Conservation (phyloP, 2,329 filamentous ascomycete species). For the Pleurostoma richardsiae region DNA sequence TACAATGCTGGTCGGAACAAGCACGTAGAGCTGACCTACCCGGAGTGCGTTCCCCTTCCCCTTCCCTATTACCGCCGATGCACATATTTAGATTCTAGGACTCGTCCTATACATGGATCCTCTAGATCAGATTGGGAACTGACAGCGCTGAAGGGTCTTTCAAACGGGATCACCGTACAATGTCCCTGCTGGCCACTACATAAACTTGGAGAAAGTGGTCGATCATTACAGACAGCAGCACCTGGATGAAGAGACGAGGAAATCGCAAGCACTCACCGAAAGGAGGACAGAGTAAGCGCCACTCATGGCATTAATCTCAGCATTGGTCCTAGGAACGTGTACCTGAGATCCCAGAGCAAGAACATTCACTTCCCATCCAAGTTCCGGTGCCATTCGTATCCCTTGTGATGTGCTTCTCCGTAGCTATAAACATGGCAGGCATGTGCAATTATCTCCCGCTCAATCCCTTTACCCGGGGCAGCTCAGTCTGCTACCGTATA, state of each 20-base stretch:
- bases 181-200: conserved; percentile 48
- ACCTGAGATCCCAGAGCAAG: too few species aligned
- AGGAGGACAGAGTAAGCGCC: conserved; percentile 23
- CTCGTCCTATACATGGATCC: not conserved
- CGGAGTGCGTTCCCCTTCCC: conserved; percentile 44
- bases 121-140: not conserved
- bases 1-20: conserved; percentile 36
- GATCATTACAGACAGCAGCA: conserved; percentile 54
- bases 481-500: too few species aligned
- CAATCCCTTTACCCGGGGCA: too few species aligned
- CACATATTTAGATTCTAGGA: not conserved
- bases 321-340: too few species aligned
- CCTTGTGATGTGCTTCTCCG: too few species aligned
- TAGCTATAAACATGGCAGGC: too few species aligned
- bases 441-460: too few species aligned
- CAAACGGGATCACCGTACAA: conserved; percentile 45
- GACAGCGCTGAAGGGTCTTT: conserved; percentile 36
- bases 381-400: too few species aligned
- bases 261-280: conserved; percentile 40
- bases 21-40: conserved; percentile 48
- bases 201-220: conserved; percentile 50
- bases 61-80: too few species aligned
- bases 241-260: conserved; percentile 49
- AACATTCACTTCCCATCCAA: too few species aligned
- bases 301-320: not conserved